phyloP scores from a whole-genome alignment of 106 monocot genomes.

The Iris macrosiphon region DNA sequence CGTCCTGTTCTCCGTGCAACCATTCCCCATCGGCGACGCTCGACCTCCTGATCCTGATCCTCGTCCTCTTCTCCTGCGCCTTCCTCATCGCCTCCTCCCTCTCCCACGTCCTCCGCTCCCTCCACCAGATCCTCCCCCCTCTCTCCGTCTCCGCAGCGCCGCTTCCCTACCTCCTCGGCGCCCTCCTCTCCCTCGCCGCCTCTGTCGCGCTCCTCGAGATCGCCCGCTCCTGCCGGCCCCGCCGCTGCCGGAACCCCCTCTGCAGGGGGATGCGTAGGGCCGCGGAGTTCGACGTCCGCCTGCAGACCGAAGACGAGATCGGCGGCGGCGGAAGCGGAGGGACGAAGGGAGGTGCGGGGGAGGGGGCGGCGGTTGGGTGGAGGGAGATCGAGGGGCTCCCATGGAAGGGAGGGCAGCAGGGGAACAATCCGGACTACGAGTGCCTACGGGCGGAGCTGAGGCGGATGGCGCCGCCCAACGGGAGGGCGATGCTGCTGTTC shows the following conservation, averaged over 20 bases:
- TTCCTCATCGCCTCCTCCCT: conserved; percentile 60
- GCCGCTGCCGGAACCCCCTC: conserved; percentile 47
- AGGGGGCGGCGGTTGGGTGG: no score
- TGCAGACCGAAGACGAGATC: conserved; percentile 66
- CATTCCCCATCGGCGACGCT: conserved; percentile 55
- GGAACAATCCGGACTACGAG: conserved; percentile 91
- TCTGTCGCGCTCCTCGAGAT: conserved; percentile 18
- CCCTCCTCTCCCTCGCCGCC: conserved; percentile 18
- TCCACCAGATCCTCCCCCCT: conserved; percentile 30
- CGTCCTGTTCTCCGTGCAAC: conserved; percentile 17
- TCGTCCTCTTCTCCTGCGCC: conserved; percentile 63
- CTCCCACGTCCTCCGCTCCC: conserved; percentile 44
- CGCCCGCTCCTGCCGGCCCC: not conserved
- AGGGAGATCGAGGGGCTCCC: conserved; percentile 78
- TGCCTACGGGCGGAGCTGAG: conserved; percentile 66
- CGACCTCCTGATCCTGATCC: conserved; percentile 64
- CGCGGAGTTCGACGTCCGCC: conserved; percentile 77
- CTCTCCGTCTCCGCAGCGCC: conserved; percentile 7
- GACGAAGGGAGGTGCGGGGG: no score
- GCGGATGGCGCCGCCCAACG: conserved; percentile 76
- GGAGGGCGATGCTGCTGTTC: conserved; percentile 82
- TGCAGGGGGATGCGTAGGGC: conserved; percentile 69
- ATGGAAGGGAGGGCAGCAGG: conserved; percentile 83
- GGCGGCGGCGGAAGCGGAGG: conserved; percentile 12
- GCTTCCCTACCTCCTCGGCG: conserved; percentile 18